Conservation (phyloP, 129 eudicot species). For the Saussurea involucrata region DNA sequence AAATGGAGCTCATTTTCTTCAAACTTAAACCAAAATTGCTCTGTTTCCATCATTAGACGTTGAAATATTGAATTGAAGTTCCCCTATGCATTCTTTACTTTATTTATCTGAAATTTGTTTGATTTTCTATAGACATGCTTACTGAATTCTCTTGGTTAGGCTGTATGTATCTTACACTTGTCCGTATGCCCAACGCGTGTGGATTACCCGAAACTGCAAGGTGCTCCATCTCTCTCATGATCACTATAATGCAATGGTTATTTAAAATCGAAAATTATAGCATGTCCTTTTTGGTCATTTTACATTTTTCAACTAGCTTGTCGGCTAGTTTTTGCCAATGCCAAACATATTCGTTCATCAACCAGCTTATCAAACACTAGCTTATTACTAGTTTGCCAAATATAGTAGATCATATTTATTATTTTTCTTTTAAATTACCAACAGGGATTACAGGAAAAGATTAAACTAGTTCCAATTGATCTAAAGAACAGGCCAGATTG, state of each 20-base stretch:
- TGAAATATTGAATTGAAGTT: background rate
- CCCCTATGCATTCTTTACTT: background rate
- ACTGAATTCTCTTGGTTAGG: conserved; percentile 35
- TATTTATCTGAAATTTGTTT: background rate
- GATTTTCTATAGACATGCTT: background rate
- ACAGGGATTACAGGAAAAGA: conserved; percentile 73
- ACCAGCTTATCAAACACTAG: no score
- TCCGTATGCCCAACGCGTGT: conserved; percentile 84
- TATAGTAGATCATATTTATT: background rate
- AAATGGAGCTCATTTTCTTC: background rate
- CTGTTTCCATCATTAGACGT: background rate
- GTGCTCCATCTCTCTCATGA: conserved; percentile 30
- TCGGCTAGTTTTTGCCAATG: no score
- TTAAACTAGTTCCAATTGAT: conserved; percentile 85
- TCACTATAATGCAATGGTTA: background rate
- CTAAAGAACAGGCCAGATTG: conserved; percentile 79
- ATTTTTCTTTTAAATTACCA: background rate
- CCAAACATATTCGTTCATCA: no score
- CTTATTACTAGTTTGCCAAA: no score
- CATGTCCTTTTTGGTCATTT: no score
- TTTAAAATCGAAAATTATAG: no score
- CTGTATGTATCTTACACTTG: conserved; percentile 76
- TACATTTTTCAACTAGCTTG: no score
- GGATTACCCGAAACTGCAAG: conserved; percentile 92
- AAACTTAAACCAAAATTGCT: background rate